A percentile compares a stretch with the other conserved stretches of the same genome.
Evolutionary conservation across 2,329 filamentous ascomycete species (phyloP).

Genomic region (Hypoxylon rubiginosum): DNA sequence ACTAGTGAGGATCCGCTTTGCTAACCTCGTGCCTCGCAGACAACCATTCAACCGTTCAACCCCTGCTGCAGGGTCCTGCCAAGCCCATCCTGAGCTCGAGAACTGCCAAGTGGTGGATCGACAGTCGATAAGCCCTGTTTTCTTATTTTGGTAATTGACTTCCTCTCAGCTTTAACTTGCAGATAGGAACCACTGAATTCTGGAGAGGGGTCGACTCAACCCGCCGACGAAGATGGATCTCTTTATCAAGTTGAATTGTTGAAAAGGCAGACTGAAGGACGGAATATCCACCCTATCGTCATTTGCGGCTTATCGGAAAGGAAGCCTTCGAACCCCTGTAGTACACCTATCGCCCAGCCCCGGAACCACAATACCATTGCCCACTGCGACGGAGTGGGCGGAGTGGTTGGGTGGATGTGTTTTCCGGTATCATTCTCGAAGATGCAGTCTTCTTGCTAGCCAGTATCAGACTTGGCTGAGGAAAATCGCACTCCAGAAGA

Average conservation of each 20-base stretch:
- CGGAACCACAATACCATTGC: background rate
- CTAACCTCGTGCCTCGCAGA: background rate
- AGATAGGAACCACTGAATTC: background rate
- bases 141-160: background rate
- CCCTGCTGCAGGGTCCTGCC: background rate
- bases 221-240: background rate
- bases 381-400: background rate
- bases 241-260: background rate
- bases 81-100: background rate
- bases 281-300: background rate
- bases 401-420: background rate
- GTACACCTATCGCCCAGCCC: background rate
- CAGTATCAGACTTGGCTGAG: background rate
- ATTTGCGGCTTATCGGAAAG: background rate
- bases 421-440: background rate
- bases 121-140: background rate
- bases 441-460: background rate
- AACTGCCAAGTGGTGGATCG: background rate
- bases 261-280: background rate
- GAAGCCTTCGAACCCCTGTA: background rate
- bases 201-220: background rate
- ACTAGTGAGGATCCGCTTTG: background rate
- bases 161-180: background rate
- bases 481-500: background rate
- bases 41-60: background rate